Evolutionary conservation across 1,284 basidiomycete species (phyloP), one percentile per base, ranked within the genome.

Genomic region (Hortiboletus rubellus): DNA sequence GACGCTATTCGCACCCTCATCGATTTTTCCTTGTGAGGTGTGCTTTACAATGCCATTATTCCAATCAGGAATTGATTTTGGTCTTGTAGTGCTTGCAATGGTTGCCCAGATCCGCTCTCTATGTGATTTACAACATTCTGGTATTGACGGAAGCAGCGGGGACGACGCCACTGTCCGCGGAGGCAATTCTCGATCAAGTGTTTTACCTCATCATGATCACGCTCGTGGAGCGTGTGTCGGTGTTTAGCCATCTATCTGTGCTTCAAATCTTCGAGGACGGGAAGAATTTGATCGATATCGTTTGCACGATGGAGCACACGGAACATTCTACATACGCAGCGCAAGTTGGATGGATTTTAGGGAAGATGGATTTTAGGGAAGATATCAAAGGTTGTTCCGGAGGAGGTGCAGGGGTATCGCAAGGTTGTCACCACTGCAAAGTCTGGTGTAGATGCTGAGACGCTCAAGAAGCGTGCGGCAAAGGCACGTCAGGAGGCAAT

Each of bases 111-210:
- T n/a, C n/a, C n/a, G n/a, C n/a, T n/a, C n/a, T n/a, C n/a, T 91
- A 86, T 65, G 81, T 87, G 8, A 77, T 93, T 17, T 82, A 82
- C 73, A 90, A 92, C 66, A 79, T 90, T 47, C 73, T 89, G 36
- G 77, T 79, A 12, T 70, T 84, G 57, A 89, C 86, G 5, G 83
- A 88, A 18, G 74, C 77, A 10, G 73, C 77, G 27, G 82, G 82
- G 3, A 72, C 78, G 42, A 74, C 86, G 2, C 87, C 87, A 1
- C 83, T 87, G 10, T 91, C 87, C 0, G 85, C 87, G 0, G 94
- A 96, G 68, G 90, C 92, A 3, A 90, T 98, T 54, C 80, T 98
- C 15, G 96, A 98, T 71, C 89, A 96, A 61, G 84, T 84, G 0
- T 76, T 98, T 27, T 92, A 97, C 70, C 82, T 98, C 27, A 75